phyloP scores from a whole-genome alignment of 1,139 yeast species.

The Yamadazyma friedrichii region DNA sequence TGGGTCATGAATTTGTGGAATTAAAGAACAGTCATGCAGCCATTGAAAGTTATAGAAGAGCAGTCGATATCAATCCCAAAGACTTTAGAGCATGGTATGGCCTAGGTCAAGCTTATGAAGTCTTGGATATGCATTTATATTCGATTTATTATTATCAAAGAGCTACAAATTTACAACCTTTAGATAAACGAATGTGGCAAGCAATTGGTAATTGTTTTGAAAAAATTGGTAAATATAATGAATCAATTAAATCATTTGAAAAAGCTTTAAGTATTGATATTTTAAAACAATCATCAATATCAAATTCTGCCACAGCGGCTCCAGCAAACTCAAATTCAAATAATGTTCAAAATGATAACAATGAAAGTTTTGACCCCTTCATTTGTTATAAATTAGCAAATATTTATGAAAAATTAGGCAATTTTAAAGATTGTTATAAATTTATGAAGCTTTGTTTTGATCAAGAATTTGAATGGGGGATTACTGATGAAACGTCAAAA shows the following conservation, averaged over 20 bases:
- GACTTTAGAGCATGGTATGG: constrained; percentile 99
- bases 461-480: constrained; percentile 65
- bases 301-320: background rate
- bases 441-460: constrained; percentile 75
- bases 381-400: constrained; percentile 69
- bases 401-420: constrained; percentile 59
- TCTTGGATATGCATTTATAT: constrained; percentile 90
- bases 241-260: constrained; percentile 61
- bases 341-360: background rate
- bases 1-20: constrained; percentile 99
- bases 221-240: constrained; percentile 65
- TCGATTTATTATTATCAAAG: constrained; percentile 90
- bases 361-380: constrained; percentile 36
- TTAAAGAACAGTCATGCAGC: constrained; percentile 96
- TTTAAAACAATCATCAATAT: constrained; percentile 9
- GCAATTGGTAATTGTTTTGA: constrained; percentile 92
- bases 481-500: constrained; percentile 73
- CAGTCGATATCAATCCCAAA: constrained; percentile 83
- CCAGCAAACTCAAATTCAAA: background rate
- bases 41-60: constrained; percentile 90
- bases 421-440: constrained; percentile 51
- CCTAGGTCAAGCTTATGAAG: constrained; percentile 96
- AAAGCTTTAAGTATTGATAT: constrained; percentile 54
- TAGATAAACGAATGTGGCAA: constrained; percentile 95
- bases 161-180: constrained; percentile 85